Base-by-base conservation (phyloP, 345 rosid genomes). In the Camelina neglecta region DNA sequence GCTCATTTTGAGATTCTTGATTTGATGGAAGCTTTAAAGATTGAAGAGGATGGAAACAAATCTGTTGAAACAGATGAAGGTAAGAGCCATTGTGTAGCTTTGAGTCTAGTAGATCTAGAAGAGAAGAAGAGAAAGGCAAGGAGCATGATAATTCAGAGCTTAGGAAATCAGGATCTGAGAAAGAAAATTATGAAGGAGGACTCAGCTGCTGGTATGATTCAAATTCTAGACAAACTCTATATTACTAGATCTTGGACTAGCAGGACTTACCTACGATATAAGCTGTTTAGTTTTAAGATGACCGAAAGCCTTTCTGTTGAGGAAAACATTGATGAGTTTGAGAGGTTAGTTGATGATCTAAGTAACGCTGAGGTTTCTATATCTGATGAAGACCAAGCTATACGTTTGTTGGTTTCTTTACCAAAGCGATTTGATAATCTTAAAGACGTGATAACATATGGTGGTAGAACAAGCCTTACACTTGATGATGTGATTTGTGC, bases 241-340 rank as follows among this genome's bases (percentile, higher is more conserved):
- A 13, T 36, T 7, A 16, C 16, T 20, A 61, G 8, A 13, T 44
- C 24, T 26, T 16, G 57, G 7, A 10, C 23, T 65, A 65, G 16
- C 41, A 65, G 24, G 69, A 50, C 20, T 65, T 48, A 65, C 55
- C 29, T 53, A 38, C 33, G 24, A 10, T n/a, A 23, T 8, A 54
- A 39, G 61, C 61, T 67, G 36, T 13, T 7, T 23, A 13, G 36
- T 13, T 67, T 67, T 9, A 24, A 6, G 60, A 67, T 54, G 61
- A 41, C 39, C 23, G 72, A 53, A 39, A 67, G 61, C 13, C 36
- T 8, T 39, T 68, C 51, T 39, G 1, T 68, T 54, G 62, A 68
- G 38, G 51, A 12, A 39, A 39, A 39, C 16, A 54, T 68, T 15
- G 72, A 54, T 68, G 62, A 67, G 41, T 68, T 39, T 68, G 11